These are phyloP conservation scores for Leccinum fibrillosum DNA, from an alignment of 768 basidiomycete genomes.

Conservation along the genomic window DNA sequence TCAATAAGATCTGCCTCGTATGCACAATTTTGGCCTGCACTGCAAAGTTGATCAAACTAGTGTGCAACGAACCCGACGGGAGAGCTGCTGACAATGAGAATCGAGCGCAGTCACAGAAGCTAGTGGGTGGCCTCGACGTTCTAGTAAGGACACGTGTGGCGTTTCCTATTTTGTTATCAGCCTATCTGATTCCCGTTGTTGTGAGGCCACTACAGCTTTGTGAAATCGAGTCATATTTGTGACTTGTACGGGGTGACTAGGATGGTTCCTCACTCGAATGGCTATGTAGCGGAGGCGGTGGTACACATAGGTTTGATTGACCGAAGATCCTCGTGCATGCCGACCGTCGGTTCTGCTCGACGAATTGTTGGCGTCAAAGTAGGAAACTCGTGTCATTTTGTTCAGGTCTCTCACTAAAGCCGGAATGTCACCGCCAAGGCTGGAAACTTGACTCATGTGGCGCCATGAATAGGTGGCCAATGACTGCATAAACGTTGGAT, in stretches of 20 bases:
- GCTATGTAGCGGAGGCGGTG: not conserved
- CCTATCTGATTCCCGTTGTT: not conserved
- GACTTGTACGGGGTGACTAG: not conserved
- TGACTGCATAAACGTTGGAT: slow-evolving; percentile 1
- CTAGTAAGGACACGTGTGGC: not conserved
- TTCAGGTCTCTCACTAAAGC: not conserved
- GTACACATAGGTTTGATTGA: not conserved
- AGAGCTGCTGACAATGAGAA: not conserved
- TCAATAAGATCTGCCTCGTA: slow-evolving; percentile 21
- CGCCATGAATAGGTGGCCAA: not conserved
- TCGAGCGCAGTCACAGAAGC: not conserved
- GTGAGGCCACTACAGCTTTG: not conserved
- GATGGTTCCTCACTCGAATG: not conserved
- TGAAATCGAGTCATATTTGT: not conserved
- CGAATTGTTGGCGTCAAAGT: not conserved
- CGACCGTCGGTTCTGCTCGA: not conserved
- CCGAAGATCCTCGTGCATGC: not conserved
- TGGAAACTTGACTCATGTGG: slow-evolving; percentile 3
- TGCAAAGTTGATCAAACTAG: slow-evolving; percentile 1
- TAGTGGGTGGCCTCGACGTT: not conserved
- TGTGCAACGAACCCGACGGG: not conserved
- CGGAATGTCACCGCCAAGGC: slow-evolving; percentile 2
- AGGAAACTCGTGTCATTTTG: not conserved
- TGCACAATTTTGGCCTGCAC: slow-evolving; percentile 4
- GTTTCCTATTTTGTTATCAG: not conserved